Conservation (phyloP, 23 red algal species). For the Gracilaria gracilis region DNA sequence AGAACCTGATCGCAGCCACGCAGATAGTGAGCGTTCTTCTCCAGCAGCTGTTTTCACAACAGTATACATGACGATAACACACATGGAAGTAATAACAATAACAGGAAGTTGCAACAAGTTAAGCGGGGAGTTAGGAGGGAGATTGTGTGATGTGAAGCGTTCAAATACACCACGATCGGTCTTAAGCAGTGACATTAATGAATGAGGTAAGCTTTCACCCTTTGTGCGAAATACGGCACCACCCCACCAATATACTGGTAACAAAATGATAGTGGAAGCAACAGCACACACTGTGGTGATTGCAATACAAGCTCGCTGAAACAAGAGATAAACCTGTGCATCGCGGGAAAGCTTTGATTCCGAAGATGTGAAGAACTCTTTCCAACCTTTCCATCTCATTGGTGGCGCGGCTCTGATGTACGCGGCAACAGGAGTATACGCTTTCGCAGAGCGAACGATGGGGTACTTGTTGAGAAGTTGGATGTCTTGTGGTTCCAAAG, state of each 20-base stretch:
- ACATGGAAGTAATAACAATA: conserved; percentile 64
- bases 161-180: conserved; percentile 80
- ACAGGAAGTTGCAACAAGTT: conserved; percentile 70
- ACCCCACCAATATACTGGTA: conserved; percentile 86
- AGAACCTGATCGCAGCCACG: conserved; percentile 62
- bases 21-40: conserved; percentile 58
- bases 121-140: conserved; percentile 60
- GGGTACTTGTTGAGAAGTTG: conserved; percentile 71
- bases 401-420: conserved; percentile 66
- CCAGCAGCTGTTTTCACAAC: conserved; percentile 66
- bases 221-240: conserved; percentile 63
- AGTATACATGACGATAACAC: conserved; percentile 71
- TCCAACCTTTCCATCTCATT: conserved; percentile 72
- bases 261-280: conserved; percentile 58
- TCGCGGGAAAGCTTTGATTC: conserved; percentile 70
- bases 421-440: conserved; percentile 70
- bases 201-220: conserved; percentile 33
- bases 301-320: conserved; percentile 84
- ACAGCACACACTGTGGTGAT: conserved; percentile 59
- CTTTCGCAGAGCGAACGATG: conserved; percentile 43
- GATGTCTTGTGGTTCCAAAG: conserved; percentile 63
- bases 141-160: conserved; percentile 81
- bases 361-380: conserved; percentile 54
- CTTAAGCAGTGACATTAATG: conserved; percentile 51
- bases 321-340: conserved; percentile 89